These are phyloP conservation scores for Tilletia walkeri DNA, from an alignment of 1,284 basidiomycete genomes.

Conservation along the genomic window DNA sequence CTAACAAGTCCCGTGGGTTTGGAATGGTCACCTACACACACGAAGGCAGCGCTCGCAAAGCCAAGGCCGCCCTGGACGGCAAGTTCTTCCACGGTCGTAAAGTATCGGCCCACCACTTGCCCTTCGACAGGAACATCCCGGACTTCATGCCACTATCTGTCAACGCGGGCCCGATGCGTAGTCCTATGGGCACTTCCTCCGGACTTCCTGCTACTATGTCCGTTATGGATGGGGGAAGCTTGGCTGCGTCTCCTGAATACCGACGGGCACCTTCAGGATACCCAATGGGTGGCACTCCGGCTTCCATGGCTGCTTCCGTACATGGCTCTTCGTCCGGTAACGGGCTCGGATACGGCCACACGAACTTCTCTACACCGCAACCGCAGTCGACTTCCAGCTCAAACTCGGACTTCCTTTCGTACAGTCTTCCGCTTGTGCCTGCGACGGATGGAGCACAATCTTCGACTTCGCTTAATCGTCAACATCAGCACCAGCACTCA, in stretches of 20 bases:
- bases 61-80: conserved; percentile 24
- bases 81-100: conserved; percentile 28
- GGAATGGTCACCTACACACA: conserved; percentile 27
- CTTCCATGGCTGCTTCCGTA: neutral
- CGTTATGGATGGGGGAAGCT: neutral
- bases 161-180: neutral
- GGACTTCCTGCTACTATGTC: neutral
- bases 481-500: no score
- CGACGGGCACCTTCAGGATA: neutral
- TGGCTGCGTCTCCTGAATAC: conserved; percentile 10
- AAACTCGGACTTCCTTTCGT: conserved; percentile 6
- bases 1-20: conserved; percentile 28
- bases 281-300: neutral
- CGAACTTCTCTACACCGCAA: conserved; percentile 6
- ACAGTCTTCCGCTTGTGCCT: neutral
- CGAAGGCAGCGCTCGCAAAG: conserved; percentile 21
- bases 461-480: no score
- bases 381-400: neutral
- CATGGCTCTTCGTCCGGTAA: neutral
- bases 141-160: neutral
- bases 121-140: neutral
- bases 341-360: neutral
- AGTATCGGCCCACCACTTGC: conserved; percentile 25
- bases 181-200: neutral
- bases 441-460: neutral